phyloP scores from a whole-genome alignment of 331 rosid species.

The Dryas integrifolia region DNA sequence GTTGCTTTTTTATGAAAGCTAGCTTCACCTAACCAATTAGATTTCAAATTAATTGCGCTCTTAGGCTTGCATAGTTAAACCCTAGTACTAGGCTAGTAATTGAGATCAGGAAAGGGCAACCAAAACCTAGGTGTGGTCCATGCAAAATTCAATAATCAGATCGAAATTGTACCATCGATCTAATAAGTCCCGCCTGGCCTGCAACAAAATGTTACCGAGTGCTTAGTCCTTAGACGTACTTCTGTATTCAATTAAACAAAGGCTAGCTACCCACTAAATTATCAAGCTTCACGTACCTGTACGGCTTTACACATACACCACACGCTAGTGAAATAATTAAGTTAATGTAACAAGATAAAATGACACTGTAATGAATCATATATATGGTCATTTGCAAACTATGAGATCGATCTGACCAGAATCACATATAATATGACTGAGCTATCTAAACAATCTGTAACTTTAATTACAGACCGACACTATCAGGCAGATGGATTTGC shows the following conservation, averaged over 20 bases:
- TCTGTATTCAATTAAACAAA: neutral
- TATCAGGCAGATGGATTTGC: too few species aligned
- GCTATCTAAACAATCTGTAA: constrained; percentile 30
- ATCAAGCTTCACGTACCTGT: neutral
- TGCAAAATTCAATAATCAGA: constrained; percentile 25
- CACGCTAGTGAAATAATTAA: neutral
- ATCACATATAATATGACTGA: constrained; percentile 28
- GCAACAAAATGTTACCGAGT: neutral
- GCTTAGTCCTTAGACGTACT: neutral
- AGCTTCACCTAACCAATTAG: constrained; percentile 47
- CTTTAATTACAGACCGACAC: neutral
- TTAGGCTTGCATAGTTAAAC: constrained; percentile 11
- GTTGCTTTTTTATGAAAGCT: neutral
- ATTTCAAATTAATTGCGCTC: constrained; percentile 43
- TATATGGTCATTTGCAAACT: too few species aligned
- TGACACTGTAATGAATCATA: too few species aligned
- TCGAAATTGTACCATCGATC: constrained; percentile 4
- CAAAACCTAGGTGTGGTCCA: constrained; percentile 52
- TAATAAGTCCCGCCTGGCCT: too few species aligned
- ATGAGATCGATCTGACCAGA: constrained; percentile 7
- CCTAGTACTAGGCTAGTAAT: constrained; percentile 13
- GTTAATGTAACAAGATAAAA: neutral
- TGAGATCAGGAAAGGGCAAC: constrained; percentile 27
- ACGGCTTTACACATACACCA: neutral
- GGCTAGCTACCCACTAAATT: neutral